phyloP scores from a whole-genome alignment of 2,329 filamentous ascomycete species.

The Fusarium praegraminearum region DNA sequence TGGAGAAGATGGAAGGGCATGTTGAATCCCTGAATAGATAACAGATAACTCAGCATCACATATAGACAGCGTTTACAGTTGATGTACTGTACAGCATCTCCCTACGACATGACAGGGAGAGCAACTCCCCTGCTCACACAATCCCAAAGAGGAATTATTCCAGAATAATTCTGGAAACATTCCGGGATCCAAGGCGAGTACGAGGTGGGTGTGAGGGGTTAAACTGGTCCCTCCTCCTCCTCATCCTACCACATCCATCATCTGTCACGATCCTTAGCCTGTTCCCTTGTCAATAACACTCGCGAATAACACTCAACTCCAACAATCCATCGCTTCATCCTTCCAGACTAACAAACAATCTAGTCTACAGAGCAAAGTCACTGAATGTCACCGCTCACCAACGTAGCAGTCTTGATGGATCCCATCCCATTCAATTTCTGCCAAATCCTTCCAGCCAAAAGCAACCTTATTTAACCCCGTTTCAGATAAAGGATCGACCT shows the following conservation, averaged over 20 bases:
- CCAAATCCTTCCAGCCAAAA: constrained; percentile 17
- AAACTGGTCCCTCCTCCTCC: background rate
- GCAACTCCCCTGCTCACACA: constrained; percentile 23
- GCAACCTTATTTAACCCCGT: constrained; percentile 34
- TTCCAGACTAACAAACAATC: background rate
- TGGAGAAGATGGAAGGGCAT: constrained; percentile 5
- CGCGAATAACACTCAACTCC: background rate
- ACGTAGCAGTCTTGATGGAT: background rate
- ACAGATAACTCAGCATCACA: background rate
- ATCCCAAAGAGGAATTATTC: constrained; percentile 39
- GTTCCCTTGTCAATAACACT: constrained; percentile 5
- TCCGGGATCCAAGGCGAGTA: constrained; percentile 14
- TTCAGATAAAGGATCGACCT: constrained; percentile 39
- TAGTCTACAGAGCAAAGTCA: background rate
- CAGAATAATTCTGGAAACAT: constrained; percentile 45
- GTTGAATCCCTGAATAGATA: background rate
- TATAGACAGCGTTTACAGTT: background rate
- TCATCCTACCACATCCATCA: constrained; percentile 14
- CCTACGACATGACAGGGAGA: background rate
- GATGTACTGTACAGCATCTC: constrained; percentile 13
- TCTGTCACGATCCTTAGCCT: constrained; percentile 4
- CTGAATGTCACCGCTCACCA: constrained; percentile 5
- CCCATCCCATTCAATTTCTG: background rate
- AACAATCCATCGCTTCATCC: constrained; percentile 12
- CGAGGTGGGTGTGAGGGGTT: constrained; percentile 26